These are phyloP conservation scores for Apiospora phragmitis DNA, from an alignment of 2,329 filamentous ascomycete genomes.

Conservation along the genomic window DNA sequence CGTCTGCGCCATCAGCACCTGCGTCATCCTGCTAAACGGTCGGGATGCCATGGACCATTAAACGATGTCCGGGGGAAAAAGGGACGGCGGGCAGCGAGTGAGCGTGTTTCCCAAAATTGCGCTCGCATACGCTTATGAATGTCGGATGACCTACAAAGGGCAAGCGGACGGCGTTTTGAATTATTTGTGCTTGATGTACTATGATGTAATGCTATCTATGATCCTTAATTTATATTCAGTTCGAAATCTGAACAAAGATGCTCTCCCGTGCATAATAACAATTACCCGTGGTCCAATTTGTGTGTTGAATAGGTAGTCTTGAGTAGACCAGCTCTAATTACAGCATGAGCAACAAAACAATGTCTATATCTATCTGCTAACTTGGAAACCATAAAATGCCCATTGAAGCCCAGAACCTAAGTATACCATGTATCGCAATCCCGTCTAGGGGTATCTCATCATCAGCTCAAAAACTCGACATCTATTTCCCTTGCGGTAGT, in stretches of 20 bases:
- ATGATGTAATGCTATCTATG: constrained; percentile 2
- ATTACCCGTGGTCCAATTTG: background rate
- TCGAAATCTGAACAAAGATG: background rate
- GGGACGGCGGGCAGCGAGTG: background rate
- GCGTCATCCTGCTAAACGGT: constrained; percentile 33
- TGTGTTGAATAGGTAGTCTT: background rate
- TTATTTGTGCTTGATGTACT: background rate
- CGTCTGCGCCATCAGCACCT: constrained; percentile 31
- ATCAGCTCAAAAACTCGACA: background rate
- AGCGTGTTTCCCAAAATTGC: background rate
- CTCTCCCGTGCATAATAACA: background rate
- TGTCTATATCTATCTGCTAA: background rate
- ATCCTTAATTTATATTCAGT: background rate
- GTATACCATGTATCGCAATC: background rate
- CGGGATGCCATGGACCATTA: constrained; percentile 35
- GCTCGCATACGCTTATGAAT: background rate
- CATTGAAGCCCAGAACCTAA: background rate
- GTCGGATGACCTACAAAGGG: background rate
- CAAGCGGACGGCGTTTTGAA: constrained; percentile 4
- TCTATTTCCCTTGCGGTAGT: background rate
- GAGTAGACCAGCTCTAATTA: background rate
- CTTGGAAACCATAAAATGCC: background rate
- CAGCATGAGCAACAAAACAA: background rate
- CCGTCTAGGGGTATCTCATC: background rate
- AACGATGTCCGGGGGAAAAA: background rate